Evolutionary conservation across 2,329 filamentous ascomycete species (phyloP), one percentile per base, ranked within the genome.

Genomic region (Tolypocladium tropicale): DNA sequence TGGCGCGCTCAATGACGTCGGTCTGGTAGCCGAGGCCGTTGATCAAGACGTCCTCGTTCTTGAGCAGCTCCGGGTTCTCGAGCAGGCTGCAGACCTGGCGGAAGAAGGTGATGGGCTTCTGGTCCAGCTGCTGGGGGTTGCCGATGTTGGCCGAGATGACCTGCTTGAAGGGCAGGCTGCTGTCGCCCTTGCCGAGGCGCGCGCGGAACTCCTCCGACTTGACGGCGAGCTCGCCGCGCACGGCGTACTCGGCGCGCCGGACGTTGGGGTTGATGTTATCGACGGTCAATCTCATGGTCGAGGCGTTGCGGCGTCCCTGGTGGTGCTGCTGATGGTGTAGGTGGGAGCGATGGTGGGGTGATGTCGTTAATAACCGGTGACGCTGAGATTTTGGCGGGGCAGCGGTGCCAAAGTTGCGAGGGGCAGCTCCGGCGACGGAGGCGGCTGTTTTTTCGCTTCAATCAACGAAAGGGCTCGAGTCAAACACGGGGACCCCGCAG

Each of bases 21-120:
- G 83, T 76, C 78, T 96, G 88, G 78, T 97, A 99, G 61, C 88
- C 91, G 62, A 97, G 81, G 49, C 78, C 72, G 56, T 85, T 82
- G 68, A 85, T 75, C 60, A 97, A 76, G n/a, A 88, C 85, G 62
- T 93, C 83, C 70, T 90, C 84, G 65, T 95, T 86, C 68, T 96
- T 81, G 58, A 99, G 79, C 36, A 99, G 78, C 56, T 78, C 71
- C 1, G 94, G 94, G 77, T 97, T 92, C 79, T 99, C 94, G 57
- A 97, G 75, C 60, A 99, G 73, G 74, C 90, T 95, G 67, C 94
- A 82, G 32, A 99, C 94, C 76, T 99, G 93, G 64, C 94, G 86
- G 84, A 99, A 96, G 80, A 96, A 99, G 64, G 94, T 99, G 67
- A 99, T 93, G 67, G 94, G 94, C 80, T 97, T 95, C 81, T 99